Evolutionary conservation across 805 yeast genomes (phyloP).

Genomic region (Lipomyces sp.): DNA sequence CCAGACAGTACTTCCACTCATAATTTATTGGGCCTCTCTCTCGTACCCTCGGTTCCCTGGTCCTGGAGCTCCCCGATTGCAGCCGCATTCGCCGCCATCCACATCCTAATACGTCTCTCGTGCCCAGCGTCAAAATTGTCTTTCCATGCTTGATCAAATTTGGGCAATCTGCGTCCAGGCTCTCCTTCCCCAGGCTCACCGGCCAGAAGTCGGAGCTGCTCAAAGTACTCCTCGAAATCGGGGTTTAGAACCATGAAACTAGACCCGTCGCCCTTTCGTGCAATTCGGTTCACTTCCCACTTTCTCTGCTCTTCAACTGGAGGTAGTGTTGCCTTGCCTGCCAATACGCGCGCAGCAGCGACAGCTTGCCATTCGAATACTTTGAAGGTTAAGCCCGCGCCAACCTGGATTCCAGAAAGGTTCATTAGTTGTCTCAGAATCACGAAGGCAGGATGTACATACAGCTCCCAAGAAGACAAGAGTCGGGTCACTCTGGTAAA

Average conservation of each 20-base stretch:
- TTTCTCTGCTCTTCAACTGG: conserved; percentile 4
- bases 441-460: neutral
- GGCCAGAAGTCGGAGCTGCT: neutral
- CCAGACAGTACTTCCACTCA: neutral
- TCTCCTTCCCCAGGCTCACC: neutral
- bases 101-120: conserved; percentile 2
- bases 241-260: conserved; percentile 2
- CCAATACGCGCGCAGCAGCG: neutral
- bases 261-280: conserved; percentile 1
- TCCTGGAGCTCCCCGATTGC: neutral
- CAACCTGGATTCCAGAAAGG: neutral
- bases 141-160: conserved; percentile 1
- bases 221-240: conserved; percentile 4
- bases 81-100: conserved; percentile 3
- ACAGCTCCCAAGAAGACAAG: conserved; percentile 4
- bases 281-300: conserved; percentile 3
- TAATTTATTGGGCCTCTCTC: neutral
- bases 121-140: conserved; percentile 2
- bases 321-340: conserved; percentile 1
- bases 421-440: neutral
- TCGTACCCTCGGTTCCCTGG: neutral
- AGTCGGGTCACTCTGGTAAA: conserved; percentile 1
- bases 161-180: conserved; percentile 1
- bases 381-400: conserved; percentile 4
- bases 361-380: conserved; percentile 4